Evolutionary conservation across 2,329 filamentous ascomycete species (phyloP).

Genomic region (Talaromyces islandicus): DNA sequence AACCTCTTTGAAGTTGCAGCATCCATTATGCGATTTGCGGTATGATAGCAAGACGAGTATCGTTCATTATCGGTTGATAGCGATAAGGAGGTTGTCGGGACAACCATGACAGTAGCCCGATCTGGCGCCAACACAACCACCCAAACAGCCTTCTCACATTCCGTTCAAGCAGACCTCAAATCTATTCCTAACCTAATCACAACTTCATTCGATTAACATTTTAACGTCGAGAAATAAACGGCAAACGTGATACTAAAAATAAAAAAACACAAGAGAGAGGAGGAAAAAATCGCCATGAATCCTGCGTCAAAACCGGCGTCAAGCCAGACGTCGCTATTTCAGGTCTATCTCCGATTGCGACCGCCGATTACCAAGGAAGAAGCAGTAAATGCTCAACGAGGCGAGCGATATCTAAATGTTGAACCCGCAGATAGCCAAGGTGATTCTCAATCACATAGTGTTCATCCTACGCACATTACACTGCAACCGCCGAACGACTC

Average conservation of each 20-base stretch:
- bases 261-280: background rate
- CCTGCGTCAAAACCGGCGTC: constrained; percentile 38
- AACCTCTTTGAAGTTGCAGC: background rate
- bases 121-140: background rate
- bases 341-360: constrained; percentile 82
- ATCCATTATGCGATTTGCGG: background rate
- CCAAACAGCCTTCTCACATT: background rate
- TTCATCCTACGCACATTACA: constrained; percentile 62
- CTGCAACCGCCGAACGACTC: constrained; percentile 75
- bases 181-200: background rate
- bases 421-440: constrained; percentile 47
- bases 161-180: background rate
- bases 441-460: constrained; percentile 18
- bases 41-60: background rate
- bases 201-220: background rate
- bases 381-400: constrained; percentile 22
- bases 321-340: constrained; percentile 62
- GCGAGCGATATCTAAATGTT: constrained; percentile 70
- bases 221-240: background rate
- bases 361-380: constrained; percentile 49
- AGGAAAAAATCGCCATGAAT: constrained; percentile 25
- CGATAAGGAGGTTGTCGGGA: constrained; percentile 1
- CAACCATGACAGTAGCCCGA: background rate
- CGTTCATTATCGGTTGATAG: background rate
- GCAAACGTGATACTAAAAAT: background rate